phyloP scores from a whole-genome alignment of 2,329 filamentous ascomycete species.

The Pestalotiopsis sp. region DNA sequence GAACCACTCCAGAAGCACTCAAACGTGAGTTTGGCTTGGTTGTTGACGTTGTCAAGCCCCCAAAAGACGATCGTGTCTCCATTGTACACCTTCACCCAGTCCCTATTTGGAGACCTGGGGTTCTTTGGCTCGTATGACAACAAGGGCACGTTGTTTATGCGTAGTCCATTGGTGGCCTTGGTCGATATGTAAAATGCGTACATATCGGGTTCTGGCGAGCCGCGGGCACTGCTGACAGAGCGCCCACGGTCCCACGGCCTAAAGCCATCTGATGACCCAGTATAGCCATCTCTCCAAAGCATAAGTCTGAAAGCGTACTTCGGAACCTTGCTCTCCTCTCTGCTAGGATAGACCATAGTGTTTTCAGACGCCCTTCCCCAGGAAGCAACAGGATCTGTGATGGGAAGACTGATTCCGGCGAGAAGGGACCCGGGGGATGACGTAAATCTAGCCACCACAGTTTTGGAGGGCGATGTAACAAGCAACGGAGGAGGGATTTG shows the following conservation, averaged over 20 bases:
- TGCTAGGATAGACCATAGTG: slow-evolving; percentile 66
- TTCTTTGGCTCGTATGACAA: slow-evolving; percentile 57
- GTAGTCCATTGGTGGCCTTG: slow-evolving; percentile 75
- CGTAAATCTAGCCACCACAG: slow-evolving; percentile 65
- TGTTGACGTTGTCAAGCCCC: slow-evolving; percentile 45
- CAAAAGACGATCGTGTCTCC: slow-evolving; percentile 80
- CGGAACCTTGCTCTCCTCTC: slow-evolving; percentile 71
- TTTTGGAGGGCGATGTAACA: slow-evolving; percentile 30
- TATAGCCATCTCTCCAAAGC: slow-evolving; percentile 69
- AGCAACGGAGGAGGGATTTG: slow-evolving; percentile 21
- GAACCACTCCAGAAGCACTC: slow-evolving; percentile 61
- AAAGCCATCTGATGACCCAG: slow-evolving; percentile 56
- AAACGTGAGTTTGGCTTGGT: slow-evolving; percentile 51
- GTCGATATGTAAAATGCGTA: slow-evolving; percentile 78
- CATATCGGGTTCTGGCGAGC: slow-evolving; percentile 45
- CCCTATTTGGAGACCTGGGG: slow-evolving; percentile 54
- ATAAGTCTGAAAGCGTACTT: slow-evolving; percentile 81
- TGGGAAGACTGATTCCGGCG: slow-evolving; percentile 61
- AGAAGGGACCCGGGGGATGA: slow-evolving; percentile 69
- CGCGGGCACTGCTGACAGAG: slow-evolving; percentile 37
- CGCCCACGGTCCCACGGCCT: slow-evolving; percentile 56
- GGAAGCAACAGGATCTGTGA: slow-evolving; percentile 69
- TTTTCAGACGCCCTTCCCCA: slow-evolving; percentile 77
- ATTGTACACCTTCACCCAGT: slow-evolving; percentile 72
- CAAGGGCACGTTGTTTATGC: slow-evolving; percentile 73